phyloP scores from a whole-genome alignment of 2,329 filamentous ascomycete genomes.

The Chaetomium sp. region DNA sequence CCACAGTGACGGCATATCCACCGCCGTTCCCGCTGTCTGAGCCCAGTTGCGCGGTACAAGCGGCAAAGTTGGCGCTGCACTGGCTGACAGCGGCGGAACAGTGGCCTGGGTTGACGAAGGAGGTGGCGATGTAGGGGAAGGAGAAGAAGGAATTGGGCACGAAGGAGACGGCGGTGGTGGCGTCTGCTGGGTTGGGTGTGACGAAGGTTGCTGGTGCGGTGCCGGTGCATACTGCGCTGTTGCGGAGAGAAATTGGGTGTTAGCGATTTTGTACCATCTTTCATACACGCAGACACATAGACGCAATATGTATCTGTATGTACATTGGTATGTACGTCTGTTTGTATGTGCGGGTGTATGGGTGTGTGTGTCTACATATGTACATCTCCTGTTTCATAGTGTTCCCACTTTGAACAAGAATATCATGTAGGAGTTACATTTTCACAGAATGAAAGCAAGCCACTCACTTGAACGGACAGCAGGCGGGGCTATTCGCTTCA shows the following conservation, averaged over 20 bases:
- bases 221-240: slow-evolving; percentile 50
- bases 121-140: slow-evolving; percentile 51
- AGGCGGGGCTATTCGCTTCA: slow-evolving; percentile 42
- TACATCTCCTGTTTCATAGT: no score
- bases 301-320: no score
- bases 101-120: slow-evolving; percentile 43
- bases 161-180: slow-evolving; percentile 40
- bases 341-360: background rate
- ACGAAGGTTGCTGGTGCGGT: slow-evolving; percentile 37
- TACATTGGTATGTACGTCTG: background rate
- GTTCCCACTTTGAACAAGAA: no score
- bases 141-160: slow-evolving; percentile 54
- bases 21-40: slow-evolving; percentile 27
- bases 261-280: background rate
- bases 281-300: no score
- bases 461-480: slow-evolving; percentile 46
- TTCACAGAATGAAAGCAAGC: background rate
- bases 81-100: slow-evolving; percentile 46
- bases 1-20: slow-evolving; percentile 48
- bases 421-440: no score
- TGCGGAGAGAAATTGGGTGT: background rate
- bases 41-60: slow-evolving; percentile 46
- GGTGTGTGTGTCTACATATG: no score
- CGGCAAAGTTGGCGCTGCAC: slow-evolving; percentile 48
- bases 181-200: slow-evolving; percentile 28